These are phyloP conservation scores for Penicillium lividum DNA, from an alignment of 495 filamentous ascomycete species.

Conservation along the genomic window DNA sequence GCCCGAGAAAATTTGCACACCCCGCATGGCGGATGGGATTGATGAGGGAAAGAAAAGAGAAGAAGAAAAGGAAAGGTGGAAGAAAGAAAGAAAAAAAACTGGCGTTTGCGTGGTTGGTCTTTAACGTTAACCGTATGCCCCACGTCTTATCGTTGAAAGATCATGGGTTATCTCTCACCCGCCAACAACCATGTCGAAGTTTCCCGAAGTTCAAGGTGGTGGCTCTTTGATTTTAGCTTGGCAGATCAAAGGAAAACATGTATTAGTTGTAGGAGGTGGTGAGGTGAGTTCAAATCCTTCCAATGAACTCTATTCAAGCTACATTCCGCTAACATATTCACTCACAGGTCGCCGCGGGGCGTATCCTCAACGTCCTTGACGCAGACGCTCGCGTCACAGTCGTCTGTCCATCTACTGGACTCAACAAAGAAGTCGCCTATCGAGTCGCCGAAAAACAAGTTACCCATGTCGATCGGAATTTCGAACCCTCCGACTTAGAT, in stretches of 20 bases:
- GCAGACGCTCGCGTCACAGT: slow-evolving; percentile 90
- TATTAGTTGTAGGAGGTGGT: slow-evolving; percentile 89
- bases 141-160: slow-evolving; percentile 13
- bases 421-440: slow-evolving; percentile 85
- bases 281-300: slow-evolving; percentile 58
- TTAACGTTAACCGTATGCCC: slow-evolving; percentile 24
- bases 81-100: slow-evolving; percentile 21
- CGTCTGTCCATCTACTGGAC: slow-evolving; percentile 72
- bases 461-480: slow-evolving; percentile 75
- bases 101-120: slow-evolving; percentile 17
- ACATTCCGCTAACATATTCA: slow-evolving; percentile 12
- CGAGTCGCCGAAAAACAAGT: slow-evolving; percentile 74
- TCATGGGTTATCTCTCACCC: slow-evolving; percentile 7
- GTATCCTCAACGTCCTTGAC: slow-evolving; percentile 89
- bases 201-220: slow-evolving; percentile 80
- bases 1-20: slow-evolving; percentile 70
- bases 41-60: slow-evolving; percentile 10
- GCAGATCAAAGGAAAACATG: slow-evolving; percentile 81
- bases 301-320: too few relatives aligned
- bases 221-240: slow-evolving; percentile 93
- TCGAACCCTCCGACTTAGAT: slow-evolving; percentile 79
- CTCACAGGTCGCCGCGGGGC: slow-evolving; percentile 84
- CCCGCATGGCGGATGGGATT: slow-evolving; percentile 53
- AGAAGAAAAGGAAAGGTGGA: slow-evolving; percentile 16
- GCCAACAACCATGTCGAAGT: slow-evolving; percentile 57